Evolutionary conservation across 306 rosid species (phyloP), one percentile per base, ranked within the genome.

Genomic region (Urtica urens): DNA sequence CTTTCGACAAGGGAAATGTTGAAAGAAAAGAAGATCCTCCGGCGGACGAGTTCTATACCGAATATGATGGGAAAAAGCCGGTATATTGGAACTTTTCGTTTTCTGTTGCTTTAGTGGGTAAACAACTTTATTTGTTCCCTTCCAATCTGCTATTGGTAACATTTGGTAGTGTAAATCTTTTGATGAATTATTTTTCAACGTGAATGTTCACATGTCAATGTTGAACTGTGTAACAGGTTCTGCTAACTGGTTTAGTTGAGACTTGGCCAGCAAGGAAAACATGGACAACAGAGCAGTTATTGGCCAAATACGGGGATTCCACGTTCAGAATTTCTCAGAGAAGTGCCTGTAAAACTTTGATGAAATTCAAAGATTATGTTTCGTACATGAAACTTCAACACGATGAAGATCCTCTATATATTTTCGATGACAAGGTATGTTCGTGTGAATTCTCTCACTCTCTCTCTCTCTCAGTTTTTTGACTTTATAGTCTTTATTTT

Each of bases 361-460:
- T 90, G 92, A 85, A 76, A 67, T 68, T 90, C 63, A 69, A 90
- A 61, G 93, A 81, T 67, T 90, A 85, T 79, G 82, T 62, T 33
- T 63, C 82, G n/a, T 90, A 90, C 73, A 69, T 70, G 72, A 55
- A 79, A 55, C 67, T 69, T 73, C 99, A 90, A 69, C 85, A 73
- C 14, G 95, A 90, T 64, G 99, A 90, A 73, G 99, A 90, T 74
- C 99, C 99, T 24, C 69, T 90, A 7, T 90, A 90, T 82, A 77
- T 90, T 69, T 90, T 90, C 65, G 94, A 90, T 59, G 94, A 85
- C 65, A 85, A 90, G 95, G 99, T 82, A 39, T 50, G 49, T 65
- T 18, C 23, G 35, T 42, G 57, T 45, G 39, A 43, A 47, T 57
- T 26, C 19, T 7, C 15, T 15, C 2, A 22, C 13, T 23, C 5